phyloP scores from a whole-genome alignment of 164 flowering plant genomes.

The Paratinospora sagittata region DNA sequence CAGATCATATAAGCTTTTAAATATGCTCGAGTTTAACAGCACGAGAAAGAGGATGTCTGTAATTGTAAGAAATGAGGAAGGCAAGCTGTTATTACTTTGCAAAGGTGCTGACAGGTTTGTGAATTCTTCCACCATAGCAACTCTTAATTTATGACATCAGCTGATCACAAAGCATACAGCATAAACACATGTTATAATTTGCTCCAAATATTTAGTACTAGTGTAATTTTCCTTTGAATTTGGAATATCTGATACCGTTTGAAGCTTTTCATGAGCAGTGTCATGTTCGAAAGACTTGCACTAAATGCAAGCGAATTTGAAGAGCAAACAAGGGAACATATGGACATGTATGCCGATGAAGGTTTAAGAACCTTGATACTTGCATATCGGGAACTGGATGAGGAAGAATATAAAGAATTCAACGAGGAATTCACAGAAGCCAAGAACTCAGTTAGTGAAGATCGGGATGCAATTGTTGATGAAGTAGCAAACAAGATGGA shows the following conservation, averaged over 20 bases:
- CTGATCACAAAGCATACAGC: background rate
- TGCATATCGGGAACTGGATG: conserved; percentile 73
- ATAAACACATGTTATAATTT: background rate
- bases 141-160: background rate
- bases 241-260: background rate
- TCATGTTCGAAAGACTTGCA: conserved; percentile 90
- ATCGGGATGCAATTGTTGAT: conserved; percentile 64
- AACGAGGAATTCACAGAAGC: conserved; percentile 55
- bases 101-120: conserved; percentile 99
- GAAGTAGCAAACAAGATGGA: conserved; percentile 63
- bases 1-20: conserved; percentile 70
- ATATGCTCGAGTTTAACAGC: conserved; percentile 86
- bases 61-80: conserved; percentile 71
- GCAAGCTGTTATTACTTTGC: conserved; percentile 61
- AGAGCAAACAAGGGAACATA: conserved; percentile 60
- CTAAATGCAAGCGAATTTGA: conserved; percentile 59
- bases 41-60: conserved; percentile 94
- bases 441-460: conserved; percentile 67
- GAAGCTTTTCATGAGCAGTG: conserved; percentile 40
- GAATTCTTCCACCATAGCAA: background rate
- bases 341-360: conserved; percentile 84
- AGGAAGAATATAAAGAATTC: conserved; percentile 63
- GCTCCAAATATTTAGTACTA: background rate
- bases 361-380: conserved; percentile 90
- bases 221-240: background rate